A percentile compares a stretch with the other conserved stretches of the same genome.
Evolutionary conservation across 805 yeast genomes (phyloP).

Genomic region (Metschnikowia drakensbergensis): DNA sequence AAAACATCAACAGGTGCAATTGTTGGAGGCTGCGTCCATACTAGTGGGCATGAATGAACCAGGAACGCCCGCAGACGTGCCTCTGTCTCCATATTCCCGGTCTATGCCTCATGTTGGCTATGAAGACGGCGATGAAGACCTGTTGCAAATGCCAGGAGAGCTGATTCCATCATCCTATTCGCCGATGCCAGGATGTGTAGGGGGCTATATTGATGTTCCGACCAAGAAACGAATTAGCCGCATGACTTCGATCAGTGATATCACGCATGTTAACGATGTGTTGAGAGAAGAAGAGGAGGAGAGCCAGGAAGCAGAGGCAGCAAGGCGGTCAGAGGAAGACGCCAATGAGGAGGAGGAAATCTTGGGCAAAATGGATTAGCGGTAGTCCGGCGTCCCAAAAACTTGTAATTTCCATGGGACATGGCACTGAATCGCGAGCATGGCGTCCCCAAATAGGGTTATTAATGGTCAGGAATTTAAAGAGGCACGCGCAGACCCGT

Average conservation of each 20-base stretch:
- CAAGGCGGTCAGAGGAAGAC: slow-evolving; percentile 2
- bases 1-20: slow-evolving; percentile 86
- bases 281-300: slow-evolving; percentile 14
- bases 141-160: slow-evolving; percentile 43
- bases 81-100: slow-evolving; percentile 20
- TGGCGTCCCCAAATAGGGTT: neutral
- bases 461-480: neutral
- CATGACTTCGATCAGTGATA: slow-evolving; percentile 7
- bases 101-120: slow-evolving; percentile 18
- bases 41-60: slow-evolving; percentile 68
- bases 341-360: slow-evolving; percentile 17
- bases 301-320: neutral
- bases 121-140: slow-evolving; percentile 25
- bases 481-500: slow-evolving; percentile 9
- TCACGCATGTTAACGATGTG: neutral
- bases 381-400: neutral
- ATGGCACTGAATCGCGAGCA: neutral
- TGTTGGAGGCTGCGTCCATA: slow-evolving; percentile 73
- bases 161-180: slow-evolving; percentile 17
- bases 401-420: neutral
- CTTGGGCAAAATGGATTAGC: slow-evolving; percentile 16
- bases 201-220: slow-evolving; percentile 21
- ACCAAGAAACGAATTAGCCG: slow-evolving; percentile 8
- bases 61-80: slow-evolving; percentile 5
- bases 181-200: slow-evolving; percentile 22